These are phyloP conservation scores for Periconia digitata DNA, from an alignment of 2,329 filamentous ascomycete genomes.

Conservation along the genomic window DNA sequence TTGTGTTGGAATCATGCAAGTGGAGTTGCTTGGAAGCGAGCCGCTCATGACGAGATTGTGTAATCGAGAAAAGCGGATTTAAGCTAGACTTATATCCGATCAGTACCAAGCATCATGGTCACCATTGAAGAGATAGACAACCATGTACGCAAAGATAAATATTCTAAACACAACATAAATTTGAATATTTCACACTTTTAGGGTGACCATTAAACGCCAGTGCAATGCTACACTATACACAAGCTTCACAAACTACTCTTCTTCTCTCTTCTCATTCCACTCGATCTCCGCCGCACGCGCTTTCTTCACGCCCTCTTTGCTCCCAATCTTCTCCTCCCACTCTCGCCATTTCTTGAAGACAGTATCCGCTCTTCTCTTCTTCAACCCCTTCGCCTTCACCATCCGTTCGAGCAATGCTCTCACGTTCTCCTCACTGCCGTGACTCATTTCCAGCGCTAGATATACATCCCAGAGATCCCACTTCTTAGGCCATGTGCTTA, in stretches of 20 bases:
- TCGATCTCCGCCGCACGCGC: slow-evolving; percentile 71
- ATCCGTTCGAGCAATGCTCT: slow-evolving; percentile 83
- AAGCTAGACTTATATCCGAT: not conserved
- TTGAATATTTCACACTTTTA: not conserved
- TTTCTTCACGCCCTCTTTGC: slow-evolving; percentile 68
- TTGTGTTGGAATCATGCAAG: slow-evolving; percentile 54
- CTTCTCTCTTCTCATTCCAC: slow-evolving; percentile 59
- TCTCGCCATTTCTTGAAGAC: slow-evolving; percentile 92
- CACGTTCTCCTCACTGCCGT: slow-evolving; percentile 58
- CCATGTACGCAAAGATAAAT: not conserved
- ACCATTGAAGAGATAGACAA: no score
- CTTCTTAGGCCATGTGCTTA: slow-evolving; percentile 84
- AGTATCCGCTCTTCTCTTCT: slow-evolving; percentile 78
- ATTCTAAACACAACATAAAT: not conserved
- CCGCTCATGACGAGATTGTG: slow-evolving; percentile 25
- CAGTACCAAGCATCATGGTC: not conserved
- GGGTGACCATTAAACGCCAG: not conserved
- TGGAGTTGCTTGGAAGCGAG: slow-evolving; percentile 39
- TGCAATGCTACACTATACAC: not conserved
- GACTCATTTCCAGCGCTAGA: slow-evolving; percentile 76
- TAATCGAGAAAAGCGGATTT: slow-evolving; percentile 10
- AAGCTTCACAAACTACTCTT: not conserved
- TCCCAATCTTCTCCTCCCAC: slow-evolving; percentile 75
- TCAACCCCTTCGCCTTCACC: slow-evolving; percentile 59
- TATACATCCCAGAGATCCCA: slow-evolving; percentile 93